Base-by-base conservation (phyloP, 345 rosid species). In the Eucalyptus globulus region DNA sequence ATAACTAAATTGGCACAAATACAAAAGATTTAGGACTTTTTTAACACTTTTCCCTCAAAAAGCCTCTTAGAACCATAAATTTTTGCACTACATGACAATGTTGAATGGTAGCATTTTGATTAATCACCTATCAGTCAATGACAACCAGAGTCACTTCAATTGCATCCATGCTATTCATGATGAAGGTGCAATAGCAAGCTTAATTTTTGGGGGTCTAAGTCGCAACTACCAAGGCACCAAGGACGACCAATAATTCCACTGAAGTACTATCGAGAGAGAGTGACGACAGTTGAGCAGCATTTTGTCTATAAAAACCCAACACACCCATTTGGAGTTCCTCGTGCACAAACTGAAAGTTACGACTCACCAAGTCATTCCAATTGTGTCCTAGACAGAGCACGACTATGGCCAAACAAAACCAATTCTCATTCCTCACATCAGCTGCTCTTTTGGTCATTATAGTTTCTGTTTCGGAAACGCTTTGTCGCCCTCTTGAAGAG, bases 271-370 rank as follows among this genome's bases (percentile, higher is more conserved):
- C 4, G 21, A 51, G 16, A 51, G 87, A 56, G 29, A 56, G 27
- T 56, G 29, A 21, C 29, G 27, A 87, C 29, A 56, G 0, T 60
- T 27, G 0, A 60, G n/a, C 69, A 27, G 0, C 69, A 56, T 29
- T 31, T 51, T 53, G 27, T 43, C 47, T 86, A 53, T 53, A 86
- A 86, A 86, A 16, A 0, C 27, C 67, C 67, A 27, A 0, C 24
- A 21, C 26, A 31, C 80, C 44, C 80, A 0, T 5, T 34, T 34
- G 44, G 80, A 69, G 24, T 15, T 34, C 29, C 62, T 56, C 62
- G 26, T 10, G 14, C 45, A 17, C 45, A 72, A 72, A 94, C 16
- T 91, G 93, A 91, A 94, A 92, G 90, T 80, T 89, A 37, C 43
- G 87, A 14, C 11, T 72, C 49, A 40, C 81, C 21, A 72, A 37